These are phyloP conservation scores for Penicillium crustosum DNA, from an alignment of 2,329 filamentous ascomycete genomes.

Conservation along the genomic window DNA sequence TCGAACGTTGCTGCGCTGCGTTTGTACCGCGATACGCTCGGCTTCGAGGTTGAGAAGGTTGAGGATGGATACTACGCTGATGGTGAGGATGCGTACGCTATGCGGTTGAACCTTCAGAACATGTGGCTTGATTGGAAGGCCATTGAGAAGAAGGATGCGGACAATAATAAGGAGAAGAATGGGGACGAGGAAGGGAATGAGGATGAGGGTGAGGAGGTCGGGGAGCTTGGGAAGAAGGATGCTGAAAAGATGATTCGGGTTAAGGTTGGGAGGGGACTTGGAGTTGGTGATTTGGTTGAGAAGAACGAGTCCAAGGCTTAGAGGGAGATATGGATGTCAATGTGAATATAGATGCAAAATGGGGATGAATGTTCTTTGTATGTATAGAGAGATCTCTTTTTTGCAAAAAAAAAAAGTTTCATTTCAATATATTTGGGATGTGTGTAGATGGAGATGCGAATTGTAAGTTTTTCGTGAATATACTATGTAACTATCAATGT, in stretches of 20 bases:
- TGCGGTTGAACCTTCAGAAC: conserved; percentile 76
- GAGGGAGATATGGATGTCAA: neutral
- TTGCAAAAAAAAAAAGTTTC: neutral
- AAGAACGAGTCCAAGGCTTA: conserved; percentile 40
- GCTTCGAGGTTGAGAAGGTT: conserved; percentile 78
- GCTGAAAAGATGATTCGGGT: conserved; percentile 73
- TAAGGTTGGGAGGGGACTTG: conserved; percentile 76
- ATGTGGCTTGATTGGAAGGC: conserved; percentile 51
- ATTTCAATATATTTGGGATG: neutral
- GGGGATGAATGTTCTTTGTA: neutral
- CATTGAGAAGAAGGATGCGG: conserved; percentile 42
- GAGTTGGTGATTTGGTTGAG: conserved; percentile 65
- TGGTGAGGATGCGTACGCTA: conserved; percentile 91
- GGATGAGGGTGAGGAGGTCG: conserved; percentile 71
- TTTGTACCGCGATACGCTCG: conserved; percentile 88
- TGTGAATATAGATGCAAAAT: neutral
- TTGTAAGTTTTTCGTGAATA: neutral
- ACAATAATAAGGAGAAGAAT: conserved; percentile 32
- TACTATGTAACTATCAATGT: neutral
- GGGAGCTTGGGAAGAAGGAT: conserved; percentile 59
- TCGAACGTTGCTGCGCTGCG: conserved; percentile 89
- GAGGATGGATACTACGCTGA: conserved; percentile 71
- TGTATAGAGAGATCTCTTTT: conserved; percentile 2
- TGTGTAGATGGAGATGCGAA: neutral
- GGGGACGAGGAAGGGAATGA: conserved; percentile 32